Percentiles rank a stretch among this genome's conserved stretches.
These are phyloP conservation scores for Thelephora aurantiotincta DNA, from an alignment of 768 basidiomycete genomes.

Conservation along the genomic window DNA sequence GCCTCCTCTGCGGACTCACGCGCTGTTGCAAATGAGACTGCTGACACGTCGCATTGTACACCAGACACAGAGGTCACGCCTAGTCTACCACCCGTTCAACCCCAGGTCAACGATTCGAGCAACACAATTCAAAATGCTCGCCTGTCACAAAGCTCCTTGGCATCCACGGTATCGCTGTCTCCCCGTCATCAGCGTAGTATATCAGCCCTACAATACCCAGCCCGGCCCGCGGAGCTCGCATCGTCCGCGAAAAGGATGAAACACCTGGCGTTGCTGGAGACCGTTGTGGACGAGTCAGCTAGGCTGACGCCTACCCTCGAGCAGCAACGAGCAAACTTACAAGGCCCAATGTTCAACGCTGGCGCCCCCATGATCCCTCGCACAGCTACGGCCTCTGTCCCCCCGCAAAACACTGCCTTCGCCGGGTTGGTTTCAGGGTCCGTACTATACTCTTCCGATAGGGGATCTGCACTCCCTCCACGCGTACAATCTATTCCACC, in stretches of 20 bases:
- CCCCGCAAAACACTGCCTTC: conserved; percentile 11
- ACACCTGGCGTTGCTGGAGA: conserved; percentile 58
- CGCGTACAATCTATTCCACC: conserved; percentile 1
- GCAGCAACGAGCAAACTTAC: conserved; percentile 9
- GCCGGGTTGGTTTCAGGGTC: conserved; percentile 11
- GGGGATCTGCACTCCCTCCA: conserved; percentile 3
- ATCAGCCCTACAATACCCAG: conserved; percentile 53
- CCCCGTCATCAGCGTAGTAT: conserved; percentile 28
- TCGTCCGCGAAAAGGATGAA: conserved; percentile 49
- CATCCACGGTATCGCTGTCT: conserved; percentile 10
- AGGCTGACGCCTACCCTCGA: conserved; percentile 28
- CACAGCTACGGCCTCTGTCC: conserved; percentile 13
- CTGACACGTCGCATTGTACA: conserved; percentile 1
- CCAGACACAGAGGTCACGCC: background rate
- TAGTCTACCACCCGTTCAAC: background rate
- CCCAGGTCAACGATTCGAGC: background rate
- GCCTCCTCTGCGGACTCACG: background rate
- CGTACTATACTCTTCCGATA: conserved; percentile 22
- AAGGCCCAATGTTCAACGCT: background rate
- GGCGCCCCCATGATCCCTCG: background rate
- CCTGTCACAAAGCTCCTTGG: background rate
- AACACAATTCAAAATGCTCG: background rate
- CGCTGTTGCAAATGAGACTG: conserved; percentile 4
- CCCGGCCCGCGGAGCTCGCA: conserved; percentile 37
- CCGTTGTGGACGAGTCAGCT: conserved; percentile 62